These are phyloP conservation scores for Mollisia scopiformis DNA, from an alignment of 2,329 filamentous ascomycete species.

Conservation along the genomic window DNA sequence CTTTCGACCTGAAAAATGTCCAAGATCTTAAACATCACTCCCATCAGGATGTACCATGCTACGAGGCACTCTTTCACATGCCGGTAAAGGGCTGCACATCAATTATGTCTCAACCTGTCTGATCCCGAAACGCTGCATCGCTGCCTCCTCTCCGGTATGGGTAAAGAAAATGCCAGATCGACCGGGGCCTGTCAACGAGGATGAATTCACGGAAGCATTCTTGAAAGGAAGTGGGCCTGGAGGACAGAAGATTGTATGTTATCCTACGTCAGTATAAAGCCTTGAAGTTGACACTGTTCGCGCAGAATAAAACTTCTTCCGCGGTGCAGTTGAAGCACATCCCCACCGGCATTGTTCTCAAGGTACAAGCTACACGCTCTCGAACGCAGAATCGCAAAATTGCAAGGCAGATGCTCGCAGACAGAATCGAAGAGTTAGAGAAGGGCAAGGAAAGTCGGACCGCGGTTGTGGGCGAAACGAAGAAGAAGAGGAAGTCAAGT, in stretches of 20 bases:
- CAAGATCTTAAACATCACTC: neutral
- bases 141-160: slow-evolving; percentile 24
- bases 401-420: slow-evolving; percentile 69
- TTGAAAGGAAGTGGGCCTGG: slow-evolving; percentile 91
- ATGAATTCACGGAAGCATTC: slow-evolving; percentile 82
- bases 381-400: slow-evolving; percentile 85
- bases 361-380: slow-evolving; percentile 89
- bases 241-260: slow-evolving; percentile 85
- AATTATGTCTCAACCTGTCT: slow-evolving; percentile 1
- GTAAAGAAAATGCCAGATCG: slow-evolving; percentile 74
- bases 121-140: slow-evolving; percentile 17
- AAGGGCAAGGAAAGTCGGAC: slow-evolving; percentile 72
- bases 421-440: slow-evolving; percentile 64
- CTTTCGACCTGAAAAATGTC: neutral
- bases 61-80: slow-evolving; percentile 19
- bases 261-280: neutral
- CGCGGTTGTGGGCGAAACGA: slow-evolving; percentile 64
- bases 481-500: slow-evolving; percentile 73
- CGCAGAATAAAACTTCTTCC: slow-evolving; percentile 90
- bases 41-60: slow-evolving; percentile 33
- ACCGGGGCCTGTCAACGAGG: slow-evolving; percentile 71
- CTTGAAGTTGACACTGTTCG: neutral
- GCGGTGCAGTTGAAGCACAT: slow-evolving; percentile 91
- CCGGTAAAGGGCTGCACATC: slow-evolving; percentile 15
- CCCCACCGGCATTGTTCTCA: slow-evolving; percentile 90